Conservation (phyloP, 176 grass and related monocot genomes). For the Saccharum officinarum region DNA sequence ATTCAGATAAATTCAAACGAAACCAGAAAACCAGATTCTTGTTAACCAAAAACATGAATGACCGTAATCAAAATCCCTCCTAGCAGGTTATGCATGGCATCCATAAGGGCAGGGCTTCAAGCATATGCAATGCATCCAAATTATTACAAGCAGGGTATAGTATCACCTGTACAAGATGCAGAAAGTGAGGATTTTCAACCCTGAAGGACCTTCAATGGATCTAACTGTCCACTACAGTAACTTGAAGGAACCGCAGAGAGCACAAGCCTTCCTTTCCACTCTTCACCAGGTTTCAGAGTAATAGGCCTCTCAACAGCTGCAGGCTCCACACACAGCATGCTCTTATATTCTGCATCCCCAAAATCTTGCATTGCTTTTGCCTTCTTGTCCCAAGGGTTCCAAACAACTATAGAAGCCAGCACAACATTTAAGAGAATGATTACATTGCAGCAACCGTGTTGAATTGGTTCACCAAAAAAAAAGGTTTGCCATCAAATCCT, state of each 20-base stretch:
- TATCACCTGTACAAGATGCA: constrained; percentile 60
- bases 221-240: constrained; percentile 80
- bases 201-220: constrained; percentile 59
- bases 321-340: constrained; percentile 82
- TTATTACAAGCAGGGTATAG: not conserved
- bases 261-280: constrained; percentile 72
- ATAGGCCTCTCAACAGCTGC: constrained; percentile 71
- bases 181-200: constrained; percentile 50
- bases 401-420: constrained; percentile 57
- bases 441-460: not conserved
- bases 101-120: not conserved
- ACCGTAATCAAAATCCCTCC: not conserved
- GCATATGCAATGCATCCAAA: not conserved
- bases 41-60: not conserved
- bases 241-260: constrained; percentile 76
- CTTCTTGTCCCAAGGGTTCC: constrained; percentile 96
- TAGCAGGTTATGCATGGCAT: not conserved
- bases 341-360: constrained; percentile 71
- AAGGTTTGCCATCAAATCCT: constrained; percentile 23
- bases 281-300: constrained; percentile 77
- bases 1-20: not conserved
- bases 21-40: not conserved
- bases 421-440: constrained; percentile 17
- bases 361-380: constrained; percentile 83
- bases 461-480: not conserved